Evolutionary conservation across 805 yeast species (phyloP).

Genomic region (Wickerhamiella australiensis): DNA sequence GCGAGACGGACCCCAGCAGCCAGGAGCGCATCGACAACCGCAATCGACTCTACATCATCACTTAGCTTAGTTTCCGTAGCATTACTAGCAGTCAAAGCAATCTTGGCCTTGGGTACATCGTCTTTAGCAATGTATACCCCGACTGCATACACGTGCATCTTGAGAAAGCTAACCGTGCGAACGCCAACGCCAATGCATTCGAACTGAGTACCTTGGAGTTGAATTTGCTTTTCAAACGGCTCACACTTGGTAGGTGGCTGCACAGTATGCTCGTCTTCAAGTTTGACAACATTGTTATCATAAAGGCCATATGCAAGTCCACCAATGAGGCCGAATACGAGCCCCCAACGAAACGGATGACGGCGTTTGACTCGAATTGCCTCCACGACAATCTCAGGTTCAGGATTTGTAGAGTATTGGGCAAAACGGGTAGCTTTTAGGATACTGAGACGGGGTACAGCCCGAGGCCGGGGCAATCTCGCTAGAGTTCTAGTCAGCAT

Average conservation of each 20-base stretch:
- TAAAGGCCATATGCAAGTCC: conserved; percentile 14
- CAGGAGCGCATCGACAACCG: conserved; percentile 45
- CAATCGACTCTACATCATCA: conserved; percentile 39
- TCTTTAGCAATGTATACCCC: conserved; percentile 65
- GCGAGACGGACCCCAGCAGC: conserved; percentile 49
- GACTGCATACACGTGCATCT: conserved; percentile 73
- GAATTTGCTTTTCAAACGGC: conserved; percentile 26
- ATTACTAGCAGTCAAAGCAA: conserved; percentile 16
- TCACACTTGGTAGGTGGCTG: conserved; percentile 29
- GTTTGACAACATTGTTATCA: conserved; percentile 5
- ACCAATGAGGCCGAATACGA: conserved; percentile 12
- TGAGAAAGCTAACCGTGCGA: conserved; percentile 69
- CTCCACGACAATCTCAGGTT: background rate
- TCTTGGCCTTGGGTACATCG: conserved; percentile 32
- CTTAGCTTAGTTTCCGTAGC: conserved; percentile 21
- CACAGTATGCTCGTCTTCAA: conserved; percentile 14
- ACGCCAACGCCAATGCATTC: conserved; percentile 67
- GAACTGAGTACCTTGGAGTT: conserved; percentile 30
- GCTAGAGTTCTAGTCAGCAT: background rate
- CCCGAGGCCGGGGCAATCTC: conserved; percentile 2
- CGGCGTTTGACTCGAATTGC: background rate
- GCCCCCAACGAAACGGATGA: conserved; percentile 11
- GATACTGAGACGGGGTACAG: background rate
- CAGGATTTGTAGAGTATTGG: background rate
- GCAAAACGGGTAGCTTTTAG: background rate